Evolutionary conservation across 805 yeast species (phyloP).

Genomic region (Candida sithepensis): DNA sequence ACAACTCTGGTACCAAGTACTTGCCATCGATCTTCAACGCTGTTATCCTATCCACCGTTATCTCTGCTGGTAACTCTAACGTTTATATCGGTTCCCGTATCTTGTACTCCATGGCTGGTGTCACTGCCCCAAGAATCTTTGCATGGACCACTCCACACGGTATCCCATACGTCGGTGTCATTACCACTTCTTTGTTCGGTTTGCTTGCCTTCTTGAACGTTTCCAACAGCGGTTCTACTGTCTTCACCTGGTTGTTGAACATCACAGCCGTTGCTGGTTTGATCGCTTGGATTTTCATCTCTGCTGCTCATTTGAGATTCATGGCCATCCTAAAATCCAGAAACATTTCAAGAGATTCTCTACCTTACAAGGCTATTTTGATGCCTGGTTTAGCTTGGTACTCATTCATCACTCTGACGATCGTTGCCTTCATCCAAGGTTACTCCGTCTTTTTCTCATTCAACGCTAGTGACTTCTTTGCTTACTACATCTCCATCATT

Average conservation of each 20-base stretch:
- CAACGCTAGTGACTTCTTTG: slow-evolving; percentile 56
- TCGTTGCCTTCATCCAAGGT: slow-evolving; percentile 71
- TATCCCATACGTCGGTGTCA: slow-evolving; percentile 58
- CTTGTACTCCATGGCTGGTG: slow-evolving; percentile 60
- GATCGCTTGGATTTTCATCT: slow-evolving; percentile 68
- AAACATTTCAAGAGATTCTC: slow-evolving; percentile 60
- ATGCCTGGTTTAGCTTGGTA: slow-evolving; percentile 71
- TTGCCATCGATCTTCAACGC: slow-evolving; percentile 72
- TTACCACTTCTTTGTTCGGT: slow-evolving; percentile 59
- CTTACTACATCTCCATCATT: slow-evolving; percentile 68
- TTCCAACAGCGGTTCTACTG: slow-evolving; percentile 49
- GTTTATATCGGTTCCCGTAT: slow-evolving; percentile 70
- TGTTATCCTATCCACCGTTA: slow-evolving; percentile 59
- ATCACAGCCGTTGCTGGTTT: slow-evolving; percentile 77
- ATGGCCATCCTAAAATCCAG: slow-evolving; percentile 61
- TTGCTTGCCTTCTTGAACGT: slow-evolving; percentile 58
- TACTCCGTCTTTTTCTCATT: slow-evolving; percentile 57
- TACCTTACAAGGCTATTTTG: slow-evolving; percentile 71
- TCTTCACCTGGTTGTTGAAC: slow-evolving; percentile 69
- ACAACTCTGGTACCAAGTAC: slow-evolving; percentile 61
- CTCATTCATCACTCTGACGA: slow-evolving; percentile 47
- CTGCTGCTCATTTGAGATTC: slow-evolving; percentile 63
- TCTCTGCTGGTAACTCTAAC: slow-evolving; percentile 79
- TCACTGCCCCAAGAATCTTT: slow-evolving; percentile 55
- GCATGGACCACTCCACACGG: slow-evolving; percentile 48